phyloP scores from a whole-genome alignment of 2,329 filamentous ascomycete genomes.

The Helicocarpus griseus region DNA sequence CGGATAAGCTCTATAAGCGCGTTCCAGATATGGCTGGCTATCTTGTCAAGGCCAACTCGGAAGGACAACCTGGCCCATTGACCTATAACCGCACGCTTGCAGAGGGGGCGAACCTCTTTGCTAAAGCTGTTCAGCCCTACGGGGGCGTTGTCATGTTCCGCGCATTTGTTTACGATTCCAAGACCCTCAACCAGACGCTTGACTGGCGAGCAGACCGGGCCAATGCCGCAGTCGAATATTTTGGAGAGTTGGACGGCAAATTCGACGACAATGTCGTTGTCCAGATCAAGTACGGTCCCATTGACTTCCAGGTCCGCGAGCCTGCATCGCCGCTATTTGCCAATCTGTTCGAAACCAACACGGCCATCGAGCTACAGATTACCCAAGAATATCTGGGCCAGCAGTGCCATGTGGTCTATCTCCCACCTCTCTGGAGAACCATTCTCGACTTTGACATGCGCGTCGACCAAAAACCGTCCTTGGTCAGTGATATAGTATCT shows the following conservation, averaged over 20 bases:
- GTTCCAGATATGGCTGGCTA: slow-evolving; percentile 62
- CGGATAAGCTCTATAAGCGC: slow-evolving; percentile 47
- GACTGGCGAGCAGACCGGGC: slow-evolving; percentile 60
- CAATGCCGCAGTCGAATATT: slow-evolving; percentile 60
- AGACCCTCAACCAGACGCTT: slow-evolving; percentile 39
- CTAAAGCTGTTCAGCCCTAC: slow-evolving; percentile 46
- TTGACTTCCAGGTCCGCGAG: slow-evolving; percentile 65
- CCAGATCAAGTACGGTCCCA: slow-evolving; percentile 65
- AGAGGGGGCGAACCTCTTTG: slow-evolving; percentile 60
- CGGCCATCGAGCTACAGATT: slow-evolving; percentile 56
- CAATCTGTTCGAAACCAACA: slow-evolving; percentile 37
- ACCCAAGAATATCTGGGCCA: slow-evolving; percentile 64
- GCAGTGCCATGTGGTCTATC: slow-evolving; percentile 58
- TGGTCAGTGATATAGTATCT: slow-evolving; percentile 51
- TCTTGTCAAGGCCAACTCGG: slow-evolving; percentile 61
- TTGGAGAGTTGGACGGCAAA: slow-evolving; percentile 52
- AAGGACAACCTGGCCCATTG: slow-evolving; percentile 60
- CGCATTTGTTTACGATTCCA: slow-evolving; percentile 59
- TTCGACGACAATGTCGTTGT: slow-evolving; percentile 63
- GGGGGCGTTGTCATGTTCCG: slow-evolving; percentile 60
- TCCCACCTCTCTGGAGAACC: slow-evolving; percentile 59
- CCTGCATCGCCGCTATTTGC: slow-evolving; percentile 56
- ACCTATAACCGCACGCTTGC: slow-evolving; percentile 62
- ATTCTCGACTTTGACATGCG: slow-evolving; percentile 59
- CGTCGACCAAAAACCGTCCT: slow-evolving; percentile 46